These are phyloP conservation scores for Trichosporon ovoides DNA, from an alignment of 1,284 basidiomycete genomes.

Conservation along the genomic window DNA sequence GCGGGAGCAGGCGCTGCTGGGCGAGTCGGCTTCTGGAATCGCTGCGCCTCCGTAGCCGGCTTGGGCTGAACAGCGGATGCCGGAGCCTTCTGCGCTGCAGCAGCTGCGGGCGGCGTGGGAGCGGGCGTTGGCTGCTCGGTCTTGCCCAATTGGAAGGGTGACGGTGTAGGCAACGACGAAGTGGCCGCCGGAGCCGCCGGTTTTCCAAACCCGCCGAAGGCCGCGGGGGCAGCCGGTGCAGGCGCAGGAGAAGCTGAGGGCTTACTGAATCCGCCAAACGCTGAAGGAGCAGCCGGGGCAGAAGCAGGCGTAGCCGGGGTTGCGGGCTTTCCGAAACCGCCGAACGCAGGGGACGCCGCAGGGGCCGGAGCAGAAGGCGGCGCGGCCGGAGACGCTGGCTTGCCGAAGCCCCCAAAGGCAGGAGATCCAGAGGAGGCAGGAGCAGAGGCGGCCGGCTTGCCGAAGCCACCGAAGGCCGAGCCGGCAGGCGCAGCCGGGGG, in stretches of 20 bases:
- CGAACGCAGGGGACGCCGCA: neutral
- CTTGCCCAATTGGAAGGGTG: too few relatives aligned
- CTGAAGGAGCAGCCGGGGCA: neutral
- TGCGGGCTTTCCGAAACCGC: constrained; percentile 9
- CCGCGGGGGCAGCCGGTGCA: too few relatives aligned
- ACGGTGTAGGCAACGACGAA: too few relatives aligned
- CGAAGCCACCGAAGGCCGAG: neutral
- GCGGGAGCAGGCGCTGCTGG: constrained; percentile 6
- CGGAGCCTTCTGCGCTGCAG: neutral
- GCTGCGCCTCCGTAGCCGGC: neutral
- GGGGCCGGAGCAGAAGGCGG: neutral
- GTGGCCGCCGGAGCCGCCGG: too few relatives aligned
- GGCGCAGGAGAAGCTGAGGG: too few relatives aligned
- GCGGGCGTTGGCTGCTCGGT: neutral
- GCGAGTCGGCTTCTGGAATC: neutral
- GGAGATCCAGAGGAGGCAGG: neutral
- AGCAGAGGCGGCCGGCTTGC: neutral
- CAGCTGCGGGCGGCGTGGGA: constrained; percentile 7
- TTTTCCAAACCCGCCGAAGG: neutral
- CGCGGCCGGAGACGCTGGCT: neutral
- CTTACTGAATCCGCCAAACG: too few relatives aligned
- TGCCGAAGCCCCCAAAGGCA: neutral
- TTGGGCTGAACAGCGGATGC: constrained; percentile 23
- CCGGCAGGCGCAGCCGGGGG: neutral
- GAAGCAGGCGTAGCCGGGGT: too few relatives aligned